Percentiles rank a stretch among this genome's conserved stretches.
phyloP scores from a whole-genome alignment of 1,139 yeast species.

The Yamadazyma spencermartinsiae region DNA sequence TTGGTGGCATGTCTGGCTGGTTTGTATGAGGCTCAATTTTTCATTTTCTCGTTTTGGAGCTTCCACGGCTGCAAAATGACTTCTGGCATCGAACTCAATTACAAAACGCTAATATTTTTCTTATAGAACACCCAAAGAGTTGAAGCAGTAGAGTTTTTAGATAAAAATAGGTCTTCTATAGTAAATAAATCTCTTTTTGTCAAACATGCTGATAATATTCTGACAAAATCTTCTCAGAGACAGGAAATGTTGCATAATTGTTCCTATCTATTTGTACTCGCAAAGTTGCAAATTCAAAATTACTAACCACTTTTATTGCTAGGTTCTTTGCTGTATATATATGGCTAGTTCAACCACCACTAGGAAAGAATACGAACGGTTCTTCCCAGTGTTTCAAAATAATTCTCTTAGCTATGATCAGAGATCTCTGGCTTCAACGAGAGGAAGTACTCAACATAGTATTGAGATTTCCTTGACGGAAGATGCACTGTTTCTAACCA shows the following conservation, averaged over 20 bases:
- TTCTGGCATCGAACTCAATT: too few relatives aligned
- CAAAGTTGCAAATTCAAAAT: too few relatives aligned
- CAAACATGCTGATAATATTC: too few relatives aligned
- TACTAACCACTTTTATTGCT: not conserved
- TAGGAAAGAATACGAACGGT: conserved; percentile 4
- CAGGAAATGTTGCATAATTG: not conserved
- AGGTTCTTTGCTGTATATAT: not conserved
- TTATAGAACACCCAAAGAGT: too few relatives aligned
- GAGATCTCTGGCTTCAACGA: not conserved
- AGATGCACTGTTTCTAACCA: conserved; percentile 3
- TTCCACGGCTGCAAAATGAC: too few relatives aligned
- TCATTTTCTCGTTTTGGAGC: too few relatives aligned
- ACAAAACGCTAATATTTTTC: too few relatives aligned
- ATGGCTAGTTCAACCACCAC: not conserved
- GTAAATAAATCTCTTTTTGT: too few relatives aligned
- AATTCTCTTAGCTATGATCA: not conserved
- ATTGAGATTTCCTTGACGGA: conserved; percentile 8
- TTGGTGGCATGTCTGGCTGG: not conserved
- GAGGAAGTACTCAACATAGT: not conserved
- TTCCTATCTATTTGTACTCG: not conserved
- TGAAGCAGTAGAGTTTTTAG: too few relatives aligned
- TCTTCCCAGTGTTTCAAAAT: conserved; percentile 6
- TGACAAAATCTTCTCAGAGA: too few relatives aligned
- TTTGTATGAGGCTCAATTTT: not conserved
- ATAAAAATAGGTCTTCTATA: too few relatives aligned